Evolutionary conservation across 495 filamentous ascomycete genomes (phyloP).

Genomic region (Aspergillus nidulans): DNA sequence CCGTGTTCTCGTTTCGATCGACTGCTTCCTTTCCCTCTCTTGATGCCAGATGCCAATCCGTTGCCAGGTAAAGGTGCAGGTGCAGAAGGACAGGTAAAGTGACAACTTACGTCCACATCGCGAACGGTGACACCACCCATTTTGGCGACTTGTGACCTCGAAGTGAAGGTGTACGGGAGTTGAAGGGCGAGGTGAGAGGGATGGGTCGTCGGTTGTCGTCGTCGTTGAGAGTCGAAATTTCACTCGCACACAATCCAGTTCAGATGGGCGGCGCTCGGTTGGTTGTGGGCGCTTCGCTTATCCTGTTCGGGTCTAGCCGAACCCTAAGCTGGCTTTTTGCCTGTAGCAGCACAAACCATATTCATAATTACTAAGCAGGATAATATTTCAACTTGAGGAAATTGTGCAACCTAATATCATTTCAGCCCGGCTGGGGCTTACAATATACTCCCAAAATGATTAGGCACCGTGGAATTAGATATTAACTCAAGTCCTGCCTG

Average conservation of each 20-base stretch:
- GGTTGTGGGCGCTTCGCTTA: constrained; percentile 42
- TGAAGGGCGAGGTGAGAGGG: constrained; percentile 33
- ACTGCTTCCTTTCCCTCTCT: constrained; percentile 1
- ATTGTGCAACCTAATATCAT: not conserved
- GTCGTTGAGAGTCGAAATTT: constrained; percentile 39
- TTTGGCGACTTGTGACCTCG: constrained; percentile 52
- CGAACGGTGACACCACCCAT: constrained; percentile 86
- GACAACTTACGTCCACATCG: constrained; percentile 79
- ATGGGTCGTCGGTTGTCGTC: constrained; percentile 33
- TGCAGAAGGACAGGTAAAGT: constrained; percentile 21
- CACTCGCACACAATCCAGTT: constrained; percentile 27
- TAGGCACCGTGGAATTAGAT: no score
- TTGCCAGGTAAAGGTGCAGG: constrained; percentile 4
- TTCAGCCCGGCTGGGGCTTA: not conserved
- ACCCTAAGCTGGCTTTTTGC: constrained; percentile 35
- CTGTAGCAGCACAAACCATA: constrained; percentile 11
- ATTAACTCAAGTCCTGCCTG: not conserved
- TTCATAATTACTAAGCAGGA: not conserved
- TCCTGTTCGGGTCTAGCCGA: constrained; percentile 41
- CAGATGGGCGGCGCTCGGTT: constrained; percentile 21
- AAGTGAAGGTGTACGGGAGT: constrained; percentile 27
- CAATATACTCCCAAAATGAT: no score
- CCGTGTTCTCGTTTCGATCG: not conserved
- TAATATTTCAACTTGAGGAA: not conserved
- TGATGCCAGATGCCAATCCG: constrained; percentile 11